Evolutionary conservation across 129 eudicot species (phyloP), one percentile per base, ranked within the genome.

Genomic region (Arctium minus): DNA sequence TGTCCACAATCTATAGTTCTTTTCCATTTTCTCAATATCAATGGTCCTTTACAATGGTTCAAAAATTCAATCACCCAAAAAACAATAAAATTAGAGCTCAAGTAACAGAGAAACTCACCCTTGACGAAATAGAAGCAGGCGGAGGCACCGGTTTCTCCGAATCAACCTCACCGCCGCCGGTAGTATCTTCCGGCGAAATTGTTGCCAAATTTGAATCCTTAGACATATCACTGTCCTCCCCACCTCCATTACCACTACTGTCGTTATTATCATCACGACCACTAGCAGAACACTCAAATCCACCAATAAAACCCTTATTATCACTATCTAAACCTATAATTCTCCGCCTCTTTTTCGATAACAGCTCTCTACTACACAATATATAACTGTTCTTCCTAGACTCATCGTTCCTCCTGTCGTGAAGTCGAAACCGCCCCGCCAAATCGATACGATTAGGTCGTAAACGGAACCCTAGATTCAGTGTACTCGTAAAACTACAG

Each of bases 171-270:
- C 72, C 85, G 18, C 81, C 90, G 9, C 39, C 85, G 13, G 79
- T 68, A 5, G 82, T 62, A 85, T 82, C 87, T 50, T 85, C 85
- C 8, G 73, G 75, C 79, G 76, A 81, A 81, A 86, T 81, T 27
- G 94, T 94, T 13, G 91, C 97, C 88, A 94, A 82, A 80, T 85
- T 92, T 30, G 97, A 87, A 74, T 89, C 90, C 39, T 84, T 93
- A 53, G 85, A 65, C 84, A 35, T n/a, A 71, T 84, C 87, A 7
- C 56, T 84, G 6, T 84, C 89, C 53, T 89, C 92, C 71, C 85
- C 88, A 31, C 79, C 91, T 1, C 87, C 88, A 78, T 62, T 79
- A 5, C 77, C 77, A 81, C 70, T 74, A 74, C 60, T 74, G 31
- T 13, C 86, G 39, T 35, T n/a, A 65, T 77, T 75, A 75, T 78